Conservation (phyloP, 805 yeast species). For the Priceomyces medius region DNA sequence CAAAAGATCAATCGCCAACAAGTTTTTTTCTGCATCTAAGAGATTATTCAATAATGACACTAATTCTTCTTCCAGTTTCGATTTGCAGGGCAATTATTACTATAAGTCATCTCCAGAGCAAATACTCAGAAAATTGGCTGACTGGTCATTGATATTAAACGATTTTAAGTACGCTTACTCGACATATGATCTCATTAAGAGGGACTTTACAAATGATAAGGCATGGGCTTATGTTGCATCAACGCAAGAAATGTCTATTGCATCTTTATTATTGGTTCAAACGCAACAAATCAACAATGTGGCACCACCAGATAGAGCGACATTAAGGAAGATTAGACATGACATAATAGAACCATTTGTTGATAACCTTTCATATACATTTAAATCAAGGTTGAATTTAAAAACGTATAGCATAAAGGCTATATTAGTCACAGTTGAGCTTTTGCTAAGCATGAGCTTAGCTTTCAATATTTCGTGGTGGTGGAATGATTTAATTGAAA, state of each 20-base stretch:
- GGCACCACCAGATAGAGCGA: slow-evolving; percentile 37
- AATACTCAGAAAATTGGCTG: slow-evolving; percentile 78
- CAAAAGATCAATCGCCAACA: slow-evolving; percentile 70
- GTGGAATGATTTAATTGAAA: slow-evolving; percentile 45
- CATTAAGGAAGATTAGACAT: slow-evolving; percentile 47
- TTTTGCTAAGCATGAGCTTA: slow-evolving; percentile 52
- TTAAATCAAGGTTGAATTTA: slow-evolving; percentile 65
- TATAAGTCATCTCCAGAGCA: slow-evolving; percentile 66
- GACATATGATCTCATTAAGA: slow-evolving; percentile 77
- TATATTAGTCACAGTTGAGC: slow-evolving; percentile 64
- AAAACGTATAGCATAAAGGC: slow-evolving; percentile 72
- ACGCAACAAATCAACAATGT: slow-evolving; percentile 39
- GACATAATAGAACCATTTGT: slow-evolving; percentile 59
- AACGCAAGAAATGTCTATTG: slow-evolving; percentile 83
- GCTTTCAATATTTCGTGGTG: slow-evolving; percentile 42
- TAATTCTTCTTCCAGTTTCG: slow-evolving; percentile 34
- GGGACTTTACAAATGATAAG: slow-evolving; percentile 73
- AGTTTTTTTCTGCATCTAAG: slow-evolving; percentile 66
- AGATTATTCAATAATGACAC: slow-evolving; percentile 46
- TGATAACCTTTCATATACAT: slow-evolving; percentile 74
- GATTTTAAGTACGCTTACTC: slow-evolving; percentile 84
- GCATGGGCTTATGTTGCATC: slow-evolving; percentile 82
- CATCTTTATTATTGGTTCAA: slow-evolving; percentile 64
- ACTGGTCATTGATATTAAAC: slow-evolving; percentile 87
- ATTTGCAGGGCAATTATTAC: slow-evolving; percentile 56